Evolutionary conservation across 306 rosid genomes (phyloP).

Genomic region (Astragalus membranaceus): DNA sequence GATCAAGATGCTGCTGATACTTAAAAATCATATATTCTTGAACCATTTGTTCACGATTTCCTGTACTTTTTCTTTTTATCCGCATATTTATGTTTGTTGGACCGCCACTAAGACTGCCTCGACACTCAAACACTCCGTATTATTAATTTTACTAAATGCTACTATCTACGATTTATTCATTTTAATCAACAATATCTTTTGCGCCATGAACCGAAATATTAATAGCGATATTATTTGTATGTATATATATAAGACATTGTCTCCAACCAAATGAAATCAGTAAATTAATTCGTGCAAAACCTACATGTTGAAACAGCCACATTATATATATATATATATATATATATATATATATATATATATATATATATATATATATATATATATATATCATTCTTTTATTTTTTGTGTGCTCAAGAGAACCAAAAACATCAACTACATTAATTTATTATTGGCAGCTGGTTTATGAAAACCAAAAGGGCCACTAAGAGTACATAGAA

Average conservation of each 20-base stretch:
- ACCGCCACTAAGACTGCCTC: conserved; percentile 13
- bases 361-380: no score
- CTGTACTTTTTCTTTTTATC: conserved; percentile 17
- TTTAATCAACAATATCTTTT: not conserved
- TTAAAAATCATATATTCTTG: conserved; percentile 18
- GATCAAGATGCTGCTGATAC: not conserved
- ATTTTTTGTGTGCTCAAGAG: no score
- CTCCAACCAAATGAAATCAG: conserved; percentile 1
- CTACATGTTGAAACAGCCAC: not conserved
- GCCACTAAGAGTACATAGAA: not conserved
- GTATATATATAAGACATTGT: no score
- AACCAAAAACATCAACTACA: not conserved
- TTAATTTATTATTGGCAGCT: not conserved
- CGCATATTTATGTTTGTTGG: conserved; percentile 3
- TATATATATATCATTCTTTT: no score
- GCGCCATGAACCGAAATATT: not conserved
- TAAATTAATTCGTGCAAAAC: not conserved
- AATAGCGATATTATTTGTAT: no score
- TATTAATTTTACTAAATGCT: not conserved
- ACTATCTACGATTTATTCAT: not conserved
- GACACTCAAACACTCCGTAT: not conserved
- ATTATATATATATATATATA: no score
- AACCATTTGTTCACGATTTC: conserved; percentile 25
- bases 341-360: no score
- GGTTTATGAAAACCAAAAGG: conserved; percentile 10